Base-by-base conservation (phyloP, 2,329 filamentous ascomycete genomes). In the Herpotrichia juniperi region DNA sequence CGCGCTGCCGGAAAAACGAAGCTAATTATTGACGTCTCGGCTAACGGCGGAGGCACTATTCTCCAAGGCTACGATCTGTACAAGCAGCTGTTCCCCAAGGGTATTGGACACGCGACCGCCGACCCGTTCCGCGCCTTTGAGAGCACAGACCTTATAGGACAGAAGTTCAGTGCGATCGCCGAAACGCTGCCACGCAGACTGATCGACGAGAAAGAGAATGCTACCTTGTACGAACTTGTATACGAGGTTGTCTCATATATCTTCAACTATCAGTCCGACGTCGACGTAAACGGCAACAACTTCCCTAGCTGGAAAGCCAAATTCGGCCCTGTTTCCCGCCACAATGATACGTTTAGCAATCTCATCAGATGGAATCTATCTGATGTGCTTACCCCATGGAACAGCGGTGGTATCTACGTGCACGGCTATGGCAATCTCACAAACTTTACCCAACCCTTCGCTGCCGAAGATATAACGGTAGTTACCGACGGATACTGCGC, bases 11-110 rank as follows among this genome's bases (percentile, higher is more conserved):
- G 80, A 50, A 86, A 85, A 72, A 84, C 78, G 40, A 84, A 83
- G 66, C 78, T 87, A 0, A 79, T 87, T 10, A 74, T 88, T 25
- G 84, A 87, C 57, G 69, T 87, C 5, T 79, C 78, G 3, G 78
- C 77, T 42, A 87, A 87, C 58, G 81, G 79, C 2, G 85, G 85
- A 35, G 85, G 85, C 21, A 79, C 77, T 12, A 81, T 87, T 39
- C 65, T 85, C 7, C 78, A 82, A n/a, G 85, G 82, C 14, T 85
- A 84, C 57, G 84, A 87, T 62, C 76, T 88, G 22, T 87, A 87
- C 73, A 81, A 82, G 47, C 70, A 79, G 65, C 74, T 86, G 0
- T 82, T 83, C 72, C 83, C 83, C 0, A 56, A 61, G 4, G 69
- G 76, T 11, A 72, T 79, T 8, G 69, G 76, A 3, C 76, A 78